Base-by-base conservation (phyloP, 805 yeast species). In the Metschnikowia henanensis region DNA sequence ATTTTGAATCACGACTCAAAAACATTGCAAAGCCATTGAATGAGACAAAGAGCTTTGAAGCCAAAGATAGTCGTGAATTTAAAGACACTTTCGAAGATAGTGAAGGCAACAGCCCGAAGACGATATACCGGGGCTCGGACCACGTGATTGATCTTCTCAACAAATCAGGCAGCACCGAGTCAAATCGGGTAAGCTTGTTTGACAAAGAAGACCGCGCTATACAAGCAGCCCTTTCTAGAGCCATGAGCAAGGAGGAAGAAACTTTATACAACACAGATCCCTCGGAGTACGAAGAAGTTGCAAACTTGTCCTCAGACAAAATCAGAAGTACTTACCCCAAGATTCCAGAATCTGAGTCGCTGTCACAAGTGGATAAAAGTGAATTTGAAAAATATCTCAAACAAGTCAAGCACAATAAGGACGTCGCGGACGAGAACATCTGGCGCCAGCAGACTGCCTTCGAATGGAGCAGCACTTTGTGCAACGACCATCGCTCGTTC, bases 381-480 rank as follows among this genome's bases (percentile, higher is more conserved):
- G 46, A 50, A 6, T 49, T 80, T 18, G 77, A 78, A 51, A 50
- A 47, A 0, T 77, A 72, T 39, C 62, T 81, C 29, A 58, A 65
- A 34, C 59, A 65, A 6, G 75, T 81, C 4, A 76, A 76, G 45
- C 57, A 57, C 15, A 61, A 64, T 16, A 66, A 65, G 42, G 72
- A 71, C 18, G 37, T 50, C 16, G 66, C 65, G 25, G 73, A 72
- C 29, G 77, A 77, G 45, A 65, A 65, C 30, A 55, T 65, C 31
- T 78, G 77, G 53, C 70, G 80, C 29, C 75, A 74, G 36, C 56
- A 65, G 30, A 68, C 70, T 31, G 81, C 84, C 0, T 79, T 65
- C 46, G 83, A 79, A 41, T 77, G 80, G 77, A 69, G 77, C 31
- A 65, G 53, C 29, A 61, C 67, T 32, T 61, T 65, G 51, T 51